These are phyloP conservation scores for Ustilago curta DNA, from an alignment of 1,284 basidiomycete species.

Conservation along the genomic window DNA sequence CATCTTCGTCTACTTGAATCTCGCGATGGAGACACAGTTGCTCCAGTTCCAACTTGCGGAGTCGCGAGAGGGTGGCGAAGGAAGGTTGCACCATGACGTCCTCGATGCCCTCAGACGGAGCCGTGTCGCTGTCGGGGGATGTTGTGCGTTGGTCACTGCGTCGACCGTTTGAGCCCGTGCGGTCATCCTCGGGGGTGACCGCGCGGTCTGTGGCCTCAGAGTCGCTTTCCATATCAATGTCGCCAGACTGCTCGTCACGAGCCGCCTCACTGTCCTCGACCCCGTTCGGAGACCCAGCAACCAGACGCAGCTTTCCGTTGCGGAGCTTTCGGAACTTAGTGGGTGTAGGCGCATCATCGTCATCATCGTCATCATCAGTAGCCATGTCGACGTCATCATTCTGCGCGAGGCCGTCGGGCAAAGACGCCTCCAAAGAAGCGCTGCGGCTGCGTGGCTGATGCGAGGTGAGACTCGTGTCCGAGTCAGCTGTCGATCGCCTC, in stretches of 20 bases:
- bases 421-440: slow-evolving; percentile 8
- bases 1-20: slow-evolving; percentile 33
- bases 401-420: slow-evolving; percentile 4
- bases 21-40: slow-evolving; percentile 41
- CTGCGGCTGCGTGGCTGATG: slow-evolving; percentile 31
- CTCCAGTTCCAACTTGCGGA: slow-evolving; percentile 50
- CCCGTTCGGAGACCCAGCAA: slow-evolving; percentile 12
- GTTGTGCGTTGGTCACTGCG: slow-evolving; percentile 6
- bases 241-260: slow-evolving; percentile 14
- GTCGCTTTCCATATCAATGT: slow-evolving; percentile 46
- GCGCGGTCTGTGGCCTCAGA: slow-evolving; percentile 1
- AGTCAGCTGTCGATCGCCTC: slow-evolving; percentile 21
- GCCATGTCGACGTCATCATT: slow-evolving; percentile 19
- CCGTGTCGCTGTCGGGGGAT: slow-evolving; percentile 20
- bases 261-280: not conserved
- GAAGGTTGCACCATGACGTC: slow-evolving; percentile 45
- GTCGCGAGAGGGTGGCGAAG: slow-evolving; percentile 32
- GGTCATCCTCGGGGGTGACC: not conserved
- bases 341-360: slow-evolving; percentile 48
- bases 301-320: slow-evolving; percentile 57
- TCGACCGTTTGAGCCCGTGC: not conserved
- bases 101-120: slow-evolving; percentile 25
- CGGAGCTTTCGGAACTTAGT: slow-evolving; percentile 60
- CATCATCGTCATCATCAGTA: slow-evolving; percentile 16
- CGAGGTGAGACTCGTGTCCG: slow-evolving; percentile 19